These are phyloP conservation scores for Xylariaceae sp. DNA, from an alignment of 2,329 filamentous ascomycete genomes.

Conservation along the genomic window DNA sequence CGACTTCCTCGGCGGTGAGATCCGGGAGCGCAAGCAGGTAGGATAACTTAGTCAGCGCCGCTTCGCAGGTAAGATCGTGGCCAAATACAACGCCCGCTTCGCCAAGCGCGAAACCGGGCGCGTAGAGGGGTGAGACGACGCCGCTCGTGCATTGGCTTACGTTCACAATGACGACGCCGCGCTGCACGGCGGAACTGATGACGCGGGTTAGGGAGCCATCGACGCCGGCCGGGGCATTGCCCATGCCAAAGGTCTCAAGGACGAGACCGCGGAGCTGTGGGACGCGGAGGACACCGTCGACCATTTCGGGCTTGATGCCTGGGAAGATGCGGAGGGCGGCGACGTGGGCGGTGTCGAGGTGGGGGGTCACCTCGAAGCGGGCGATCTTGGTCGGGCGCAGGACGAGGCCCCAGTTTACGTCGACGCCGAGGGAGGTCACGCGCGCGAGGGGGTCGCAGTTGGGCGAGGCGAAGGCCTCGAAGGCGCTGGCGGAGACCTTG, in stretches of 20 bases:
- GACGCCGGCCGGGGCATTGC: constrained; percentile 78
- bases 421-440: constrained; percentile 74
- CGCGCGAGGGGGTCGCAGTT: constrained; percentile 77
- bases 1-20: constrained; percentile 60
- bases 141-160: constrained; percentile 82
- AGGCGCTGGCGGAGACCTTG: constrained; percentile 81
- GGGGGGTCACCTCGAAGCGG: constrained; percentile 67
- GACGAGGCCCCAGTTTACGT: constrained; percentile 75
- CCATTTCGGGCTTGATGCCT: constrained; percentile 88
- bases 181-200: constrained; percentile 68
- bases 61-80: constrained; percentile 83
- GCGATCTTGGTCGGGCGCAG: constrained; percentile 68
- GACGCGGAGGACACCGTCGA: constrained; percentile 73
- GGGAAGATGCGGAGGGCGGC: constrained; percentile 87
- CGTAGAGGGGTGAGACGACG: constrained; percentile 73
- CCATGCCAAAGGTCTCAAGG: constrained; percentile 88
- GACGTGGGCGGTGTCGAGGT: constrained; percentile 80
- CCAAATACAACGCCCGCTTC: constrained; percentile 84
- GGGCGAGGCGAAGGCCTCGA: constrained; percentile 83
- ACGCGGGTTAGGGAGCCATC: constrained; percentile 76
- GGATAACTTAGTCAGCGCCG: constrained; percentile 83
- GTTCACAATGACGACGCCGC: constrained; percentile 82
- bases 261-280: constrained; percentile 76
- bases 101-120: constrained; percentile 70
- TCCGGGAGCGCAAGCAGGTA: constrained; percentile 70